These are phyloP conservation scores for Linum tenue DNA, from an alignment of 345 rosid species.

Conservation along the genomic window DNA sequence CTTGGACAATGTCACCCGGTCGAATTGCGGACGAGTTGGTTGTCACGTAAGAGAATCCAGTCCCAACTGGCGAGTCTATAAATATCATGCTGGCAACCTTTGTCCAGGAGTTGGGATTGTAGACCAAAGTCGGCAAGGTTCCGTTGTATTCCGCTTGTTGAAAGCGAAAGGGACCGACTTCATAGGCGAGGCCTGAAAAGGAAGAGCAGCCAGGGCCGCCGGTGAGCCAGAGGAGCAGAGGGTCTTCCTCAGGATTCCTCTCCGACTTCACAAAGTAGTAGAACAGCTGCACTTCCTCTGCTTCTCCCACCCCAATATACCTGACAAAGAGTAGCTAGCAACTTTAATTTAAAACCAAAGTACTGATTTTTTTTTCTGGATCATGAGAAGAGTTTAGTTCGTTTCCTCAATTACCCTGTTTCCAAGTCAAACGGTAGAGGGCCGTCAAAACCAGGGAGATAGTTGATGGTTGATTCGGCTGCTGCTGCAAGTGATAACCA, in stretches of 20 bases:
- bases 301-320: not conserved
- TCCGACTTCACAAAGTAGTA: too few relatives aligned
- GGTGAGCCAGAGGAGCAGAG: not conserved
- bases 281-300: slow-evolving; percentile 2
- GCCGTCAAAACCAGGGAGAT: slow-evolving; percentile 1
- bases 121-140: slow-evolving; percentile 1
- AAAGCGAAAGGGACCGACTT: not conserved
- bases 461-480: not conserved
- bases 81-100: slow-evolving; percentile 31
- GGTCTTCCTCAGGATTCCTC: not conserved
- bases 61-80: slow-evolving; percentile 30
- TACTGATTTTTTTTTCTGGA: too few relatives aligned
- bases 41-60: slow-evolving; percentile 30
- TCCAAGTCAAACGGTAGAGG: slow-evolving; percentile 3
- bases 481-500: not conserved
- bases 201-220: slow-evolving; percentile 3
- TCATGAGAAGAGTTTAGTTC: too few relatives aligned
- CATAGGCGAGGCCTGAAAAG: not conserved
- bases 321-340: not conserved
- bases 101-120: slow-evolving; percentile 4
- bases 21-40: slow-evolving; percentile 2
- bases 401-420: slow-evolving; percentile 8
- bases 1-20: slow-evolving; percentile 18
- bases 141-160: slow-evolving; percentile 4
- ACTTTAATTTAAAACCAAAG: too few relatives aligned